Evolutionary conservation across 306 rosid species (phyloP), one percentile per base, ranked within the genome.

Genomic region (Prosopis cineraria): DNA sequence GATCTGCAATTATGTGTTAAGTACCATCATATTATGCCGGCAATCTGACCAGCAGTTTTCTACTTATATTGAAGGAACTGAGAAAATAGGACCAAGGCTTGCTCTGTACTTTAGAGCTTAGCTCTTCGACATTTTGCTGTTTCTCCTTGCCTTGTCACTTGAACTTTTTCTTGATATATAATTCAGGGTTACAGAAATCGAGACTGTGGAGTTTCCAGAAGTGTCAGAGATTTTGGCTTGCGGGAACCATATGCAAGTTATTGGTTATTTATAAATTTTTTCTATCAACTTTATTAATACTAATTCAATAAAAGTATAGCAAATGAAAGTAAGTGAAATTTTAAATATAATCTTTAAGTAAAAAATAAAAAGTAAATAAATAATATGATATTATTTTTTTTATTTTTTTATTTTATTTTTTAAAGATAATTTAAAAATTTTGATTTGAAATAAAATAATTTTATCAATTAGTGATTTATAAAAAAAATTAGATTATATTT

Each of bases 51-150:
- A 29, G 11, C 13, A 53, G 31, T 55, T n/a, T n/a, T n/a, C n/a
- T n/a, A n/a, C n/a, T n/a, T 72, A 29, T 75, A 58, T 47, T 3
- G 30, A 63, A 22, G 56, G 68, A 68, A 36, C 40, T 74, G 14
- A 25, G 2, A 22, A 8, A 47, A 10, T 6, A 17, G 1, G 44
- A 58, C 17, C n/a, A 66, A 30, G 44, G 70, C 62, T 7, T 44
- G 56, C 62, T 48, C 14, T 20, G 20, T 53, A 9, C 10, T 27
- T 31, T 58, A 29, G 65, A 17, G 19, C 6, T 10, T 58, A 29
- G 65, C 33, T 19, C 6, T 10, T 58, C 33, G 13, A 29, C 27
- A 27, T 12, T 58, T 58, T 27, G 36, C 36, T 16, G 31, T 70
- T 69, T 70, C 34, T 55, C 29, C 2, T 3, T 55, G 72, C 33